Evolutionary conservation across 2,329 filamentous ascomycete genomes (phyloP), one percentile per base, ranked within the genome.

Genomic region (Exophiala viscosa): DNA sequence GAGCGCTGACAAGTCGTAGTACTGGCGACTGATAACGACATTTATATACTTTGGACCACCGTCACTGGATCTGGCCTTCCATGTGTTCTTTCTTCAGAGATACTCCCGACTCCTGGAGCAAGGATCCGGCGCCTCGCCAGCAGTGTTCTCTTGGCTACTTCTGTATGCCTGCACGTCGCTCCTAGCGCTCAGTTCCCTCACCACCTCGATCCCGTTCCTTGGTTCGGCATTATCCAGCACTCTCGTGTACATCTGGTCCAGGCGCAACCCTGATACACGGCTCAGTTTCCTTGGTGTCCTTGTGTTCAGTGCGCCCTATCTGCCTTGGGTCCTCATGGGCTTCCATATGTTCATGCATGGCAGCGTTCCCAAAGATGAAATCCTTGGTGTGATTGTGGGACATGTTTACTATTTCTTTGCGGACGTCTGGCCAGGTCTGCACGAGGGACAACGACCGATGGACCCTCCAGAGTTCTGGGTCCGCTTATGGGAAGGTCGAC

Each of bases 331-430:
- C 2, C 72, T 99, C 65, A 91, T 97, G 81, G 86, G 81, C 0
- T 95, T 99, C 72, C 95, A 88, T 66, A 77, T 97, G 41, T 79
- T 96, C n/a, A 80, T 97, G 68, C 90, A 97, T 68, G 89, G 89
- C 5, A 87, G 81, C 4, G 79, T 97, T 38, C 93, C 93, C 3
- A 95, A 95, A 72, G 93, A 97, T 69, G 93, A 99, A 75, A 87
- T 99, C 58, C 90, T 95, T 75, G 93, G 93, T 3, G 90, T 96
- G 13, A 84, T 93, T 8, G 91, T 97, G 35, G 93, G 93, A 8
- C 93, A 99, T 71, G 80, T 97, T 36, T 97, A 91, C 87, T 99
- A 97, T 71, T 99, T 96, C 74, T 96, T 97, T 71, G 88, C 85
- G 54, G 93, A 99, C 69, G 91, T 99, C 13, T 99, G 96, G 70